Evolutionary conservation across 352 stramenopile species (phyloP), one percentile per base, ranked within the genome.

Genomic region (Pythium sp.): DNA sequence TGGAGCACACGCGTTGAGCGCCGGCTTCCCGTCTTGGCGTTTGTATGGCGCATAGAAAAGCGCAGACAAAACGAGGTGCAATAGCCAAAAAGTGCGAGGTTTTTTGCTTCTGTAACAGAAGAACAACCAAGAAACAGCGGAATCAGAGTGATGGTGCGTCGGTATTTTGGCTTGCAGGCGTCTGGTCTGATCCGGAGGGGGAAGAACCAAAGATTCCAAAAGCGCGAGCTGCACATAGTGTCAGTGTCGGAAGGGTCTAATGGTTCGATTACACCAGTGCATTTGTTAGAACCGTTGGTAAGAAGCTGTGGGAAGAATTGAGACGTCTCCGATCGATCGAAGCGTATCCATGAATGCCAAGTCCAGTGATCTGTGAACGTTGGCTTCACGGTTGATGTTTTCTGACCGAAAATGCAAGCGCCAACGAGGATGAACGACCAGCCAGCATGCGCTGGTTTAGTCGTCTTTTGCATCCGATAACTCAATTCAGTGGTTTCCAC

Each of bases 1-100:
- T 88, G 80, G 80, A 88, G 78, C 75, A 82, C 70, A 86, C 53
- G 80, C 72, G 71, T 73, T 70, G 55, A 65, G 56, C 3, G 8
- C 6, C 5, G 22, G 22, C 46, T 34, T 38, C 57, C 54, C 58
- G 43, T 57, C 61, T 76, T 32, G 38, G 1, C 2, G 8, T n/a
- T 32, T 55, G 69, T 86, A 82, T 81, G 65, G 2, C 0, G 0
- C 41, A 77, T 87, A 87, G 69, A 82, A 74, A 67, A n/a, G 15
- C 7, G 2, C 20, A 41, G 68, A 70, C 11, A 79, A 81, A 76
- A 6, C 51, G 71, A 85, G 79, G 79, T 82, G 69, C 69, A 82
- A 76, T 58, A 0, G 0, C 6, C 0, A 5, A 3, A 38, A 22
- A 20, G 14, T 7, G 3, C 26, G 24, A 58, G 76, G 76, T 81